phyloP scores from a whole-genome alignment of 139 green algal genomes.

The Chlamydomonas asymmetrica region DNA sequence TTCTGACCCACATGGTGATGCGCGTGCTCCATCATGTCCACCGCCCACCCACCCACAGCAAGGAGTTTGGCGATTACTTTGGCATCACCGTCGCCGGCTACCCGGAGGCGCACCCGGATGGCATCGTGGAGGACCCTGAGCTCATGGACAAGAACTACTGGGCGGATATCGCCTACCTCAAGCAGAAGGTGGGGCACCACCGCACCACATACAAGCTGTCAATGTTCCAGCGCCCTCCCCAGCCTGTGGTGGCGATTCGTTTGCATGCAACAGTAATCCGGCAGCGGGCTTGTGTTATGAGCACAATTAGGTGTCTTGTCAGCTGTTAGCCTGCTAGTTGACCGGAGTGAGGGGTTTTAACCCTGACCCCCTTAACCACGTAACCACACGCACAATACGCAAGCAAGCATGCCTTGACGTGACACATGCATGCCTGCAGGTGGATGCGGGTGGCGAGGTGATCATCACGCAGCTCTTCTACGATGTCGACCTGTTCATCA shows the following conservation, averaged over 20 bases:
- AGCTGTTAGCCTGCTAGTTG: too few species aligned
- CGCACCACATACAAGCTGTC: neutral
- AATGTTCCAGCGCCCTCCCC: neutral
- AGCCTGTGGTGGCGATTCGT: neutral
- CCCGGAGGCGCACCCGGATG: conserved; percentile 94
- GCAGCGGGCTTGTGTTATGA: too few species aligned
- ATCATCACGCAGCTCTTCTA: conserved; percentile 98
- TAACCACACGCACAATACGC: too few species aligned
- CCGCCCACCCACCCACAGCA: conserved; percentile 36
- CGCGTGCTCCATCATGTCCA: too few species aligned
- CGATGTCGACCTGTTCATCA: conserved; percentile 84
- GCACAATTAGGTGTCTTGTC: too few species aligned
- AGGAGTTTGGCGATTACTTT: conserved; percentile 91
- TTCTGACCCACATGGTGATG: too few species aligned
- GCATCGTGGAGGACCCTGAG: conserved; percentile 80
- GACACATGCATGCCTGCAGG: conserved; percentile 32
- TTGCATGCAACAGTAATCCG: too few species aligned
- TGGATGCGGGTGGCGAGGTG: conserved; percentile 91
- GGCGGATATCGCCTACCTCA: conserved; percentile 90
- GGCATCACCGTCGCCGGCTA: conserved; percentile 94
- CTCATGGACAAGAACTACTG: conserved; percentile 80
- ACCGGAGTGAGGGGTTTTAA: too few species aligned
- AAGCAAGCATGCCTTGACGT: too few species aligned
- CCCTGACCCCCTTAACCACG: too few species aligned
- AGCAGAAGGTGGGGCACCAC: conserved; percentile 81